Evolutionary conservation across 2,329 filamentous ascomycete genomes (phyloP).

Genomic region (Berkeleyomyces rouxiae): DNA sequence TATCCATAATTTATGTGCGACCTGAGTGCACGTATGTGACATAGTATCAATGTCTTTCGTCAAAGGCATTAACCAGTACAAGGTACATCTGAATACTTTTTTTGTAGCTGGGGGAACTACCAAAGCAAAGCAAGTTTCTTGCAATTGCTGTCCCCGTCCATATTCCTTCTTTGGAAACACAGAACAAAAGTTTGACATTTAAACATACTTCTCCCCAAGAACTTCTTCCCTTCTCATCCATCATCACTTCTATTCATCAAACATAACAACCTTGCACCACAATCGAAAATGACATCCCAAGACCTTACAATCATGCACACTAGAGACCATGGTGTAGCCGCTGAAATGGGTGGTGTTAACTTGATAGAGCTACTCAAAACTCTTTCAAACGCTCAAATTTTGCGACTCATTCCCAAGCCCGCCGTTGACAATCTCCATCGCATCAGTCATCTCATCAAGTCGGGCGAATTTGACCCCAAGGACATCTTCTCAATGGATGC

Average conservation of each 20-base stretch:
- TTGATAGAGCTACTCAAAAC: conserved; percentile 3
- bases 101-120: neutral
- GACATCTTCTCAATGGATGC: neutral
- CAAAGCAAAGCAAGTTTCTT: neutral
- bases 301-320: neutral
- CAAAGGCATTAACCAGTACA: no score
- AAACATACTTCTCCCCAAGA: neutral
- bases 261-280: neutral
- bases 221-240: neutral
- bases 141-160: neutral
- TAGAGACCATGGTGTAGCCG: neutral
- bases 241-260: neutral
- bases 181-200: neutral
- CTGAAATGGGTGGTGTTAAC: neutral
- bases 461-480: neutral
- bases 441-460: conserved; percentile 1
- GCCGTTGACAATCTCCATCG: conserved; percentile 4
- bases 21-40: no score
- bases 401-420: conserved; percentile 6
- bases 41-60: no score
- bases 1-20: no score
- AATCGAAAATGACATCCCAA: neutral
- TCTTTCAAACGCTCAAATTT: neutral
- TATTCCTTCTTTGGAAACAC: neutral
- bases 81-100: no score